phyloP scores from a whole-genome alignment of 2,329 filamentous ascomycete species.

The Aspergillus sp. region DNA sequence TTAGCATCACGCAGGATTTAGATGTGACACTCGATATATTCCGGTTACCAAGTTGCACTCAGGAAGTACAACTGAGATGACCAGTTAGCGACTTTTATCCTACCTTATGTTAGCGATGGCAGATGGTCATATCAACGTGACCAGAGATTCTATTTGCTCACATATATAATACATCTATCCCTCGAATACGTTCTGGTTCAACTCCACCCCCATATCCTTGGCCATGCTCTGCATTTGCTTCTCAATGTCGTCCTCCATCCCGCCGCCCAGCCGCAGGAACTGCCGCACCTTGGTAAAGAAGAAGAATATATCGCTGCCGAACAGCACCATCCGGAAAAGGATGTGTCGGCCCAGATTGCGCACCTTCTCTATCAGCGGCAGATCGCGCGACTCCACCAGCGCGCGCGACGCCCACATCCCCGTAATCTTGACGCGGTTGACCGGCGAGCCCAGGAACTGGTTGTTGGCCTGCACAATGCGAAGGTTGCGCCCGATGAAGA shows the following conservation, averaged over 20 bases:
- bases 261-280: slow-evolving; percentile 63
- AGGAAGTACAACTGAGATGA: no score
- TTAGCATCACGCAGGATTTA: not conserved
- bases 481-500: slow-evolving; percentile 87
- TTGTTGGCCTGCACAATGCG: slow-evolving; percentile 91
- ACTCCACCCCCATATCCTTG: slow-evolving; percentile 80
- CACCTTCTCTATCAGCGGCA: slow-evolving; percentile 54
- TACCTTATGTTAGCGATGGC: no score
- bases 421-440: slow-evolving; percentile 89
- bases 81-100: no score
- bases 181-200: slow-evolving; percentile 82
- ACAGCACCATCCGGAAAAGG: slow-evolving; percentile 69
- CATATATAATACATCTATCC: slow-evolving; percentile 45
- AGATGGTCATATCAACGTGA: not conserved
- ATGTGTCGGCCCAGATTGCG: slow-evolving; percentile 66
- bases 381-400: slow-evolving; percentile 62
- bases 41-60: not conserved
- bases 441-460: slow-evolving; percentile 77
- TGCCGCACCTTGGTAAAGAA: slow-evolving; percentile 72
- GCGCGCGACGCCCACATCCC: slow-evolving; percentile 80
- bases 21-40: not conserved
- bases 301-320: slow-evolving; percentile 71
- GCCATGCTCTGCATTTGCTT: slow-evolving; percentile 77
- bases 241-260: slow-evolving; percentile 94
- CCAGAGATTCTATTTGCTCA: not conserved